A percentile compares a stretch with the other conserved stretches of the same genome.
Evolutionary conservation across 1,139 yeast species (phyloP).

Genomic region (Torulaspora pretoriensis): DNA sequence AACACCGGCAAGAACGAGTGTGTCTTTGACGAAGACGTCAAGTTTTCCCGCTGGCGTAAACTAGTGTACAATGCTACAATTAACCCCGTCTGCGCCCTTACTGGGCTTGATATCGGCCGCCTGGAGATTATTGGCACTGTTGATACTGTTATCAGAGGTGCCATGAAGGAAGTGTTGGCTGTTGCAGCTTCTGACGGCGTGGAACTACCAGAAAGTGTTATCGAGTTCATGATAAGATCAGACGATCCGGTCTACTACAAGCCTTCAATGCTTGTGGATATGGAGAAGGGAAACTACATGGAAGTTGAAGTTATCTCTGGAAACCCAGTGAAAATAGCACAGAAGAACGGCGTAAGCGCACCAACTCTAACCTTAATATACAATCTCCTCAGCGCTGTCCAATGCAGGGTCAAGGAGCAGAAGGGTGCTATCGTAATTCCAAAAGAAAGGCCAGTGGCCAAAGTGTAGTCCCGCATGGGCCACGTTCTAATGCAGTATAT

Average conservation of each 20-base stretch:
- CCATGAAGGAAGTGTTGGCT: slow-evolving; percentile 48
- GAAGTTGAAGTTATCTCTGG: slow-evolving; percentile 57
- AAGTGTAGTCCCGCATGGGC: neutral
- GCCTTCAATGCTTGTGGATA: slow-evolving; percentile 58
- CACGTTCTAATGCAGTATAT: neutral
- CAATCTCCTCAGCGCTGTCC: slow-evolving; percentile 41
- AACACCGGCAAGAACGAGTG: slow-evolving; percentile 37
- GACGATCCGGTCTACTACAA: slow-evolving; percentile 52
- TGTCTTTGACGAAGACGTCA: slow-evolving; percentile 42
- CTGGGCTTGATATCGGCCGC: slow-evolving; percentile 44
- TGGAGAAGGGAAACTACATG: slow-evolving; percentile 47
- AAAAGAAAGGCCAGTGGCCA: neutral
- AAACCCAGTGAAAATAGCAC: slow-evolving; percentile 47
- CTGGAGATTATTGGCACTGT: slow-evolving; percentile 45
- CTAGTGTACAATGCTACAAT: slow-evolving; percentile 52
- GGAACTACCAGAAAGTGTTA: slow-evolving; percentile 38
- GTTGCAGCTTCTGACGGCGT: slow-evolving; percentile 55
- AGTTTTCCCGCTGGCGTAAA: slow-evolving; percentile 50
- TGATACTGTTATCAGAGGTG: slow-evolving; percentile 44
- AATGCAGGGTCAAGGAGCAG: slow-evolving; percentile 18
- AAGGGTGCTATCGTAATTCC: slow-evolving; percentile 1
- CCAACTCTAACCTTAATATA: slow-evolving; percentile 45
- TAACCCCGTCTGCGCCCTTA: slow-evolving; percentile 46
- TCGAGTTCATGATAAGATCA: slow-evolving; percentile 43
- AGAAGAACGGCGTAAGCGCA: slow-evolving; percentile 42